A percentile compares a stretch with the other conserved stretches of the same genome.
Conservation (phyloP, 495 filamentous ascomycete genomes). For the Penicillium arizonense region DNA sequence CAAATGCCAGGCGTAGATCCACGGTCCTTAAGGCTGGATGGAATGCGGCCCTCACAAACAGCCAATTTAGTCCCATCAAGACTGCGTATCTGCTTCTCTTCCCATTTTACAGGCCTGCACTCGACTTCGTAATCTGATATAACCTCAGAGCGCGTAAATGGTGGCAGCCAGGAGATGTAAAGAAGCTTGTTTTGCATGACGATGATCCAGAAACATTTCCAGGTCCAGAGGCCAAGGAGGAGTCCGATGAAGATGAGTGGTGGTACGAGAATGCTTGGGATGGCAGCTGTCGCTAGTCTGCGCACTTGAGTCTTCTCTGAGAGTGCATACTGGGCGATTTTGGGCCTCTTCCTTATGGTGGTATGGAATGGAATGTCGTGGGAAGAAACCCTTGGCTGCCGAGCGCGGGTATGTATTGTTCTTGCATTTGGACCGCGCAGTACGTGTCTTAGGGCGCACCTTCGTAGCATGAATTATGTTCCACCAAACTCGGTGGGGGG, state of each 20-base stretch:
- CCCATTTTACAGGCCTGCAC: conserved; percentile 63
- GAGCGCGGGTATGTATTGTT: neutral
- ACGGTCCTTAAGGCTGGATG: neutral
- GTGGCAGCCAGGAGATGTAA: conserved; percentile 74
- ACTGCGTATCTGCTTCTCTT: conserved; percentile 49
- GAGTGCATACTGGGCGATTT: neutral
- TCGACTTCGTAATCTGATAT: conserved; percentile 58
- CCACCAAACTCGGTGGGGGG: neutral
- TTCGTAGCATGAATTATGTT: neutral
- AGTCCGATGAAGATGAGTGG: conserved; percentile 67
- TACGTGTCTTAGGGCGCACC: neutral
- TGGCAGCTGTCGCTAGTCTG: conserved; percentile 12
- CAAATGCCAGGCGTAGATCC: neutral
- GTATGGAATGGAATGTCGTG: neutral
- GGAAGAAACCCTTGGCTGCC: neutral
- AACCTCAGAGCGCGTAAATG: conserved; percentile 49
- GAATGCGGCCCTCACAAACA: conserved; percentile 49
- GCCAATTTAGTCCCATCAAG: conserved; percentile 62
- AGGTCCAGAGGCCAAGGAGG: conserved; percentile 65
- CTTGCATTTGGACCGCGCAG: neutral
- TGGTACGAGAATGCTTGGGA: conserved; percentile 58
- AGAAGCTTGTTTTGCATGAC: conserved; percentile 82
- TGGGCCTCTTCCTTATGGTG: neutral
- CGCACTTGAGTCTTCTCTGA: neutral
- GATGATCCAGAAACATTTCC: conserved; percentile 81